phyloP scores from a whole-genome alignment of 2,329 filamentous ascomycete species.

The Lithohypha guttulata region DNA sequence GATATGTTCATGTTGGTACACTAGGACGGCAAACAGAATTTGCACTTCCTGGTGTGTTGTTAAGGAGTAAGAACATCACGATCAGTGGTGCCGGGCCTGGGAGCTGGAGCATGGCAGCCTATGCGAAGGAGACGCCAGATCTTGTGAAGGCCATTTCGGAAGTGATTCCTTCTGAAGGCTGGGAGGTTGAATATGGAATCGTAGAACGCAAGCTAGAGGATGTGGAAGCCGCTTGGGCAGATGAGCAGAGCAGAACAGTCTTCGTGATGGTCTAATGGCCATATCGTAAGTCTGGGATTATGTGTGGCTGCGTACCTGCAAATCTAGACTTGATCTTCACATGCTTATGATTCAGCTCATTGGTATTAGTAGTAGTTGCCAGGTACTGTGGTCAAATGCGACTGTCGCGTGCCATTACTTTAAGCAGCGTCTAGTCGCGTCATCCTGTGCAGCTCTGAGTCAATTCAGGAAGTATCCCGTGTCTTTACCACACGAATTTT shows the following conservation, averaged over 20 bases:
- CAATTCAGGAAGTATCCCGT: too few species aligned
- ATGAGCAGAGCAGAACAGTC: slow-evolving; percentile 23
- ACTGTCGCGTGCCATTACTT: too few species aligned
- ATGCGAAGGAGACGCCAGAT: slow-evolving; percentile 22
- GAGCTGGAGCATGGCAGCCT: slow-evolving; percentile 29
- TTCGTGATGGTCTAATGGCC: slow-evolving; percentile 15
- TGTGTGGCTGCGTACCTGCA: too few species aligned
- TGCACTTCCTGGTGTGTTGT: slow-evolving; percentile 32
- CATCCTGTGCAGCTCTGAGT: too few species aligned
- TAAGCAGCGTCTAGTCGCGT: too few species aligned
- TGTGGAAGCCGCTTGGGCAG: slow-evolving; percentile 23
- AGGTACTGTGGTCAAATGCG: too few species aligned
- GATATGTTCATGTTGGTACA: slow-evolving; percentile 45
- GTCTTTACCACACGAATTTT: too few species aligned
- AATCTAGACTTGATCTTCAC: too few species aligned
- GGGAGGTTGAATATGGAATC: slow-evolving; percentile 13
- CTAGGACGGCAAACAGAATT: slow-evolving; percentile 31
- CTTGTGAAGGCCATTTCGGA: slow-evolving; percentile 15
- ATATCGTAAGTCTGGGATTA: too few species aligned
- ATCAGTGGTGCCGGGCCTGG: slow-evolving; percentile 39
- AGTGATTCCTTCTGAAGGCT: slow-evolving; percentile 3
- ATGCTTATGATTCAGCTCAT: too few species aligned
- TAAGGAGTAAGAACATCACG: slow-evolving; percentile 42
- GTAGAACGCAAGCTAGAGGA: slow-evolving; percentile 17
- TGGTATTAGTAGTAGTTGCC: too few species aligned